Evolutionary conservation across 108 stramenopile genomes (phyloP).

Genomic region (Nitzschia putrida): DNA sequence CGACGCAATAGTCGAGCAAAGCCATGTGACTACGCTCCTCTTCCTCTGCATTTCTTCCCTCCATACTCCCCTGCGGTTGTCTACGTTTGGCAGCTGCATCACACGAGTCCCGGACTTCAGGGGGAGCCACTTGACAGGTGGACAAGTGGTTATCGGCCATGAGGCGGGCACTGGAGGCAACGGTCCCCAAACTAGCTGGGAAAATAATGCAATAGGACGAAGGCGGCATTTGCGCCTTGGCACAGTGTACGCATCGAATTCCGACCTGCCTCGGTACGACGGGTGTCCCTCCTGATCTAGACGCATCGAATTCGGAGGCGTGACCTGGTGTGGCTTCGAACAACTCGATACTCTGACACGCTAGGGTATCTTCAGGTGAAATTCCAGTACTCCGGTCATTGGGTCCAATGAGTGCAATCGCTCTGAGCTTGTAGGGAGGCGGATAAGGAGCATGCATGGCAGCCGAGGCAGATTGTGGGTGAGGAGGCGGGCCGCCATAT

Average conservation of each 20-base stretch:
- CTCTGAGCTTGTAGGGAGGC: not conserved
- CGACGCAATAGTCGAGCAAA: constrained; percentile 41
- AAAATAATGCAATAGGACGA: constrained; percentile 17
- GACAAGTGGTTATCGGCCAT: constrained; percentile 44
- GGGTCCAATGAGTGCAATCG: constrained; percentile 21
- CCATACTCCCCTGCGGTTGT: constrained; percentile 11
- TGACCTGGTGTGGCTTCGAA: constrained; percentile 42
- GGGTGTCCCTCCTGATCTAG: constrained; percentile 10
- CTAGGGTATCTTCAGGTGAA: constrained; percentile 19
- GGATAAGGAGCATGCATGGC: constrained; percentile 6
- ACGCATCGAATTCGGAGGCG: constrained; percentile 23
- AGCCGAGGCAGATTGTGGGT: not conserved
- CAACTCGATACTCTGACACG: constrained; percentile 44
- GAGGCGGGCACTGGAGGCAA: constrained; percentile 21
- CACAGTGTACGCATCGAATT: constrained; percentile 54
- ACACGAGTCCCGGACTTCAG: constrained; percentile 31
- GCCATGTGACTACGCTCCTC: constrained; percentile 27
- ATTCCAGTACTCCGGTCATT: constrained; percentile 10
- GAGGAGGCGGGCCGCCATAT: constrained; percentile 5
- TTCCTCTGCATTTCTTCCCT: constrained; percentile 7
- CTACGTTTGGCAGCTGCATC: constrained; percentile 23
- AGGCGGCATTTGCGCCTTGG: not conserved
- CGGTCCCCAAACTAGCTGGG: constrained; percentile 27
- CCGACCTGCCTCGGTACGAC: constrained; percentile 43
- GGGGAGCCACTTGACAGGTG: constrained; percentile 27